Conservation (phyloP, 768 basidiomycete species). For the Coprinellus micaceus region DNA sequence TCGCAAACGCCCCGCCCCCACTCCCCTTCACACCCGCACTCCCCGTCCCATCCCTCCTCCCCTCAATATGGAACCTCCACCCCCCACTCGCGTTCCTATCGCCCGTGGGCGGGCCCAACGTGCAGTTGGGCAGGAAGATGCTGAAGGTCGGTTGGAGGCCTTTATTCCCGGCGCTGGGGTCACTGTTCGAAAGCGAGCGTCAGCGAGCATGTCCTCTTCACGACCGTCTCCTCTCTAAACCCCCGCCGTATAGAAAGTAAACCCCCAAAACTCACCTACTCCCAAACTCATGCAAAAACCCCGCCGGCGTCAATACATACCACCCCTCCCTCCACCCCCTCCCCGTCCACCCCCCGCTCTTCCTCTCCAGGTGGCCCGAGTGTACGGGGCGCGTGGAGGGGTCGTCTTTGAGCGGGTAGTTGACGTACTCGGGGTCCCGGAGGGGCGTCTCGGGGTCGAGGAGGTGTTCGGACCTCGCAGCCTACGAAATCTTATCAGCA, state of each 20-base stretch:
- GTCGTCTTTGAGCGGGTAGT: conserved; percentile 90
- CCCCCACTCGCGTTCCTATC: conserved; percentile 49
- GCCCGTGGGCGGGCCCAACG: conserved; percentile 65
- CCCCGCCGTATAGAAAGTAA: too few species aligned
- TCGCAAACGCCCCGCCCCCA: too few species aligned
- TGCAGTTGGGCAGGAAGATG: conserved; percentile 92
- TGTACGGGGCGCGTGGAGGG: conserved; percentile 83
- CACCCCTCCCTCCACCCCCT: conserved; percentile 80
- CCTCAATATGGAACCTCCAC: conserved; percentile 96
- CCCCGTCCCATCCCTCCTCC: conserved; percentile 77
- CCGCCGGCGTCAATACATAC: conserved; percentile 92
- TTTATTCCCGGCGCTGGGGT: too few species aligned
- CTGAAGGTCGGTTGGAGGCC: conserved; percentile 82
- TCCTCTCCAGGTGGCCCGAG: conserved; percentile 87
- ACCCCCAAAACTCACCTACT: too few species aligned
- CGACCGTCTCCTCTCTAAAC: too few species aligned
- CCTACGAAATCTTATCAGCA: too few species aligned
- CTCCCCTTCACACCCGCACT: conserved; percentile 28
- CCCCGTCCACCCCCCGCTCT: conserved; percentile 94
- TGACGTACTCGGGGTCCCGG: conserved; percentile 68
- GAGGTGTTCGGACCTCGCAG: conserved; percentile 89
- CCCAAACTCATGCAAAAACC: conserved; percentile 94
- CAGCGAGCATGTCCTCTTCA: too few species aligned
- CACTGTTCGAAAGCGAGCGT: too few species aligned
- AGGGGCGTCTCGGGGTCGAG: conserved; percentile 96